Evolutionary conservation across 192 early-diverging fungal species (phyloP), one percentile per base, ranked within the genome.

Genomic region (Endogone sp.): DNA sequence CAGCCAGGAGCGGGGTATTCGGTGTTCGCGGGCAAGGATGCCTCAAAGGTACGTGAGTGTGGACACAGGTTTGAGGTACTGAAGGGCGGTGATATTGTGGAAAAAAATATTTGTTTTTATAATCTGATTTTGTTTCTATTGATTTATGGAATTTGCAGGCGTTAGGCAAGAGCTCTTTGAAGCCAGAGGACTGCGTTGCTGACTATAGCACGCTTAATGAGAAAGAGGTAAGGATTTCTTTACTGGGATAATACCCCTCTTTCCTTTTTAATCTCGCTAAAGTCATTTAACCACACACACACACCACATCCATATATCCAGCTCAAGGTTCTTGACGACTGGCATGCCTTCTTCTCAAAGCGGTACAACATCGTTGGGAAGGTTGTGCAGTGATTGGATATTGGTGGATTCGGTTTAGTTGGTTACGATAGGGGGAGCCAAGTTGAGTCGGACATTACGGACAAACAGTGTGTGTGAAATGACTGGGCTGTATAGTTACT

Each of bases 1-100:
- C 75, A 79, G 25, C 85, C 86, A 3, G 85, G 81, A 3, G 68
- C 66, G n/a, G 88, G 89, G 58, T 95, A 95, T 75, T 72, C 78
- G 60, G 79, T 87, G 26, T 94, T 95, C 78, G 90, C 92, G 25
- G 93, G 93, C 23, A 90, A 91, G 78, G 93, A 94, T 74, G 89
- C 89, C 20, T 91, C 88, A 10, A 86, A 80, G 79, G 86, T 88
- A 79, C 70, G 65, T 62, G 60, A 0, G 20, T 27, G 24, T 24
- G 23, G 37, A 4, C 22, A 54, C 16, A 1, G 22, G 26, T 80
- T 28, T 2, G n/a, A n/a, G n/a, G 24, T 29, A 26, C 20, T 29
- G n/a, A 30, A 56, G 55, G 28, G 65, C 26, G 10, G 44, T n/a
- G 22, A 26, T 44, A 23, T 23, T 13, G 4, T 16, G 16, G 30